These are phyloP conservation scores for Excoecaria cochinchinensis DNA, from an alignment of 345 rosid genomes.

Conservation along the genomic window DNA sequence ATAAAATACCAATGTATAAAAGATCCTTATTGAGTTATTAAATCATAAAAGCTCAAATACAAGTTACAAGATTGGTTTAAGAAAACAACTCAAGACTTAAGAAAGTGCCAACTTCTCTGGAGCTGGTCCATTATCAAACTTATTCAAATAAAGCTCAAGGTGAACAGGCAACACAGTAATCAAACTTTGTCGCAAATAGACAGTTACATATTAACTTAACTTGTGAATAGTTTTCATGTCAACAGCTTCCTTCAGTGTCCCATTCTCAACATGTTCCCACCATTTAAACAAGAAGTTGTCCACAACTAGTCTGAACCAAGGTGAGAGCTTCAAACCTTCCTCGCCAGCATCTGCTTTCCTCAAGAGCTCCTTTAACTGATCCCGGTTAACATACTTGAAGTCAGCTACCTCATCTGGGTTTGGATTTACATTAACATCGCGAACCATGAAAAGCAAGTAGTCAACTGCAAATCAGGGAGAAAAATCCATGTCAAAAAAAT, in stretches of 20 bases:
- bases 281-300: slow-evolving; percentile 91
- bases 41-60: neutral
- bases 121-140: slow-evolving; percentile 7
- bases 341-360: slow-evolving; percentile 89
- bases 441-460: slow-evolving; percentile 78
- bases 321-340: slow-evolving; percentile 76
- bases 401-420: slow-evolving; percentile 94
- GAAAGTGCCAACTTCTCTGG: slow-evolving; percentile 1
- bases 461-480: slow-evolving; percentile 59
- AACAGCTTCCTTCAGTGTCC: slow-evolving; percentile 56
- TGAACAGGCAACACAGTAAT: neutral
- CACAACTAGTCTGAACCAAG: slow-evolving; percentile 94
- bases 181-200: neutral
- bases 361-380: slow-evolving; percentile 72
- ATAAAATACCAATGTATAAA: neutral
- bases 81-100: neutral
- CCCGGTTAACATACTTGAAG: slow-evolving; percentile 70
- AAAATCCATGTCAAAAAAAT: neutral
- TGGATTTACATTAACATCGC: slow-evolving; percentile 65
- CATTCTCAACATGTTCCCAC: slow-evolving; percentile 91
- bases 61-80: neutral
- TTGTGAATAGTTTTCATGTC: slow-evolving; percentile 88
- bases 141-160: slow-evolving; percentile 10
- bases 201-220: slow-evolving; percentile 34
- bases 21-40: neutral